Evolutionary conservation across 345 rosid genomes (phyloP), one percentile per base, ranked within the genome.

Genomic region (Gynandropsis gynandra): DNA sequence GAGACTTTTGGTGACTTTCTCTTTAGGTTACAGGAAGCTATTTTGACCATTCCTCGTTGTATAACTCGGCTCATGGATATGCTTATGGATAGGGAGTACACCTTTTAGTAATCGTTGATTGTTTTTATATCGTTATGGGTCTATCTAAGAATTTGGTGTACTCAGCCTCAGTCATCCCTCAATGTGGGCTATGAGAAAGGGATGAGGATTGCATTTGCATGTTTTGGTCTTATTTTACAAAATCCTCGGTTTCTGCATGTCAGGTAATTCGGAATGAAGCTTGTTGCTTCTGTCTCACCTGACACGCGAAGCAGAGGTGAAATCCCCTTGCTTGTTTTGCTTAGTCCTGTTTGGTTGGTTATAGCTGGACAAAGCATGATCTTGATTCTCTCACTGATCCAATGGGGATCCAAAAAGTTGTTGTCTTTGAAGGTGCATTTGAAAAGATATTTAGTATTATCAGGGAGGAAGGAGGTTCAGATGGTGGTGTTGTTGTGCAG

Each of bases 401-500:
- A 31, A 61, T 87, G 98, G 97, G 85, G 69, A 92, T 92, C 66
- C 97, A 92, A 83, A 92, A 92, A 81, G 87, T 92, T 56, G 74
- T 92, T 19, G 98, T 92, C 67, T 92, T 92, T 45, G 97, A 92
- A 83, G 97, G 97, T 64, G 97, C 94, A 48, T 87, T 85, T 63
- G 98, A 92, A 75, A 92, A 92, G 57, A 78, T 81, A 7, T 92
- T 92, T 73, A 80, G 97, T 67, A 92, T 92, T 54, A 79, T 92
- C 21, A 85, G 69, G 62, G 97, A 92, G 69, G 98, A 92, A 77
- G 98, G 98, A 19, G 97, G 86, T 14, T 78, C 98, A 38, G 98
- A 92, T 46, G 98, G 98, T 33, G 98, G 94, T 64, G 94, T 92
- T 42, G 97, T 92, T 56, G 98, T 92, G 70, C 98, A 92, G 97